Evolutionary conservation across 2,329 filamentous ascomycete species (phyloP), one percentile per base, ranked within the genome.

Genomic region (Stemphylium vesicarium): DNA sequence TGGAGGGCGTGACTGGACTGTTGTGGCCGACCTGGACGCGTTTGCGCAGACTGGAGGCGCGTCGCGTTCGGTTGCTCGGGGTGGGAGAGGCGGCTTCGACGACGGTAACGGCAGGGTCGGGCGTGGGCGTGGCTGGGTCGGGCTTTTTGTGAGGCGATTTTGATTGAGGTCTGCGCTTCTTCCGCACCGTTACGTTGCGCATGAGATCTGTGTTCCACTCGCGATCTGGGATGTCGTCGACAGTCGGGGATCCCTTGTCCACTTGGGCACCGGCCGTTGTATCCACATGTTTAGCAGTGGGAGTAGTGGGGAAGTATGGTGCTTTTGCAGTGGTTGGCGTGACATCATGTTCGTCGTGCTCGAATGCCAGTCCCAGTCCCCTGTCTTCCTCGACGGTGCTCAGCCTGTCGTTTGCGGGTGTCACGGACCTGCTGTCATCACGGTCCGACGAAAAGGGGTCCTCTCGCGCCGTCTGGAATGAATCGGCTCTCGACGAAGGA

Each of bases 401-500:
- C 53, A 72, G 56, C 8, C 66, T 54, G 29, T 71, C 64, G 20
- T 56, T 57, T 38, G 63, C 39, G 2, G 73, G 73, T 2, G 70
- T 70, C n/a, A 50, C 58, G 3, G 66, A 63, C 32, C 67, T 64
- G 55, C 71, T 71, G 37, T 65, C 65, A 49, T 68, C 69, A 35
- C 59, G 49, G 33, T 76, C 73, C 0, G 75, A 74, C 20, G 72
- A 72, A 4, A 68, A 59, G 9, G 67, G 70, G 13, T 77, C 75
- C 60, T 81, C 79, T 51, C 72, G 70, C 10, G 79, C 79, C 1
- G 79, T 81, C 39, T 70, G 75, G 62, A 80, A 81, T 0, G 79
- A 81, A 22, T 80, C 79, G 29, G 78, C 77, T 26, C 72, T 57
- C 18, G 75, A 78, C 5, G 79, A 81, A 7, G 78, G 73, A 55